A percentile compares a stretch with the other conserved stretches of the same genome.
Evolutionary conservation across 805 yeast genomes (phyloP).

Genomic region (Barnettozyma salicaria): DNA sequence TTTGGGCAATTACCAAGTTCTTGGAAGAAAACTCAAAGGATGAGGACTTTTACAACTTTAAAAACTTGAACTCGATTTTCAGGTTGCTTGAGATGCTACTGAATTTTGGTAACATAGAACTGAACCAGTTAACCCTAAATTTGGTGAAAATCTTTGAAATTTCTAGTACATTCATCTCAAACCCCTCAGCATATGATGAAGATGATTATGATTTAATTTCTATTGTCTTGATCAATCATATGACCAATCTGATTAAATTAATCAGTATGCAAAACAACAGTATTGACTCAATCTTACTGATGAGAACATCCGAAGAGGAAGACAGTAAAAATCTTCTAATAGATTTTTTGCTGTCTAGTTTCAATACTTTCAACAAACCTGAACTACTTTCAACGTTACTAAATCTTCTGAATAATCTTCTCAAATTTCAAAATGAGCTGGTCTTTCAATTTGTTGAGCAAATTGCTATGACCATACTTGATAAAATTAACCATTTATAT

Average conservation of each 20-base stretch:
- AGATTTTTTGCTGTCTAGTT: slow-evolving; percentile 21
- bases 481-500: slow-evolving; percentile 19
- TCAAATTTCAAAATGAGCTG: slow-evolving; percentile 23
- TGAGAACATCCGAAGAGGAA: slow-evolving; percentile 9
- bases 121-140: slow-evolving; percentile 33
- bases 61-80: slow-evolving; percentile 39
- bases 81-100: slow-evolving; percentile 40
- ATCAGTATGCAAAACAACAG: slow-evolving; percentile 15
- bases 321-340: slow-evolving; percentile 17
- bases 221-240: slow-evolving; percentile 21
- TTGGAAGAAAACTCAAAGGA: slow-evolving; percentile 27
- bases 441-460: slow-evolving; percentile 24
- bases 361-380: slow-evolving; percentile 19
- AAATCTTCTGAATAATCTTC: slow-evolving; percentile 17
- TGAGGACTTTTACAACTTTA: slow-evolving; percentile 27
- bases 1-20: slow-evolving; percentile 42
- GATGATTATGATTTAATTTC: slow-evolving; percentile 19
- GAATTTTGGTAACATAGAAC: slow-evolving; percentile 48
- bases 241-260: slow-evolving; percentile 20
- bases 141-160: slow-evolving; percentile 37
- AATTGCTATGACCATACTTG: slow-evolving; percentile 18
- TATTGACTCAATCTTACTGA: slow-evolving; percentile 13
- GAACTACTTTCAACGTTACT: slow-evolving; percentile 18
- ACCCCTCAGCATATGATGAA: slow-evolving; percentile 8
- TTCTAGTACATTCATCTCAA: slow-evolving; percentile 24